phyloP scores from a whole-genome alignment of 1,284 basidiomycete genomes.

The Irpex sp. region DNA sequence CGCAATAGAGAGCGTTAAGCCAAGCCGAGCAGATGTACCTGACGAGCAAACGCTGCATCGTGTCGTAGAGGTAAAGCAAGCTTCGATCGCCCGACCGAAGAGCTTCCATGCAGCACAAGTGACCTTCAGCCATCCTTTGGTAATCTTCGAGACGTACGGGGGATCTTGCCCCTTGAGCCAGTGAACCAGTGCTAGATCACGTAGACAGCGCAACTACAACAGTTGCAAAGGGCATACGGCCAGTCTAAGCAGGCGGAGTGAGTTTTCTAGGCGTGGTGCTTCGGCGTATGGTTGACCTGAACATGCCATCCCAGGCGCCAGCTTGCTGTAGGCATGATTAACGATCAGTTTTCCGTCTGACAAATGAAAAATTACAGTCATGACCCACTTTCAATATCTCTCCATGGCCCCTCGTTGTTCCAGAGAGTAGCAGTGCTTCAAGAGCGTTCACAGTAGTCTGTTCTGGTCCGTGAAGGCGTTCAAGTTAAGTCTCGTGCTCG shows the following conservation, averaged over 20 bases:
- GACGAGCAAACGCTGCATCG: neutral
- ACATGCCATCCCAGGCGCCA: neutral
- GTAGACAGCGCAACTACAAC: neutral
- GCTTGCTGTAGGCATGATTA: neutral
- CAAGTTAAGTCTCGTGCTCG: neutral
- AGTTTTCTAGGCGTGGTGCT: neutral
- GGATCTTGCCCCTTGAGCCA: too few species aligned
- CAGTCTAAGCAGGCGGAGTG: neutral
- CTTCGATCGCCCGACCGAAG: neutral
- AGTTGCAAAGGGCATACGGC: neutral
- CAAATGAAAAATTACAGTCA: neutral
- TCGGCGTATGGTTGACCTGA: neutral
- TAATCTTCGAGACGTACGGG: neutral
- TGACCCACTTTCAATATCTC: neutral
- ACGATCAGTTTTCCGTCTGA: neutral
- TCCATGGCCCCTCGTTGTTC: too few species aligned
- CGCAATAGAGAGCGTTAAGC: neutral
- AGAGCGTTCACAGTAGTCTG: too few species aligned
- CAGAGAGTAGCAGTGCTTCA: too few species aligned
- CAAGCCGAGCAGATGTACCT: neutral
- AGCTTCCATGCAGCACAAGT: neutral
- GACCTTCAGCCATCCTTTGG: neutral
- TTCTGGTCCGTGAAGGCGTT: too few species aligned
- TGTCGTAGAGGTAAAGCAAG: neutral
- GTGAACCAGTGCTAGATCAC: neutral